Percentiles rank a stretch among this genome's conserved stretches.
phyloP scores from a whole-genome alignment of 2,329 filamentous ascomycete genomes.

The Polychaeton citri region DNA sequence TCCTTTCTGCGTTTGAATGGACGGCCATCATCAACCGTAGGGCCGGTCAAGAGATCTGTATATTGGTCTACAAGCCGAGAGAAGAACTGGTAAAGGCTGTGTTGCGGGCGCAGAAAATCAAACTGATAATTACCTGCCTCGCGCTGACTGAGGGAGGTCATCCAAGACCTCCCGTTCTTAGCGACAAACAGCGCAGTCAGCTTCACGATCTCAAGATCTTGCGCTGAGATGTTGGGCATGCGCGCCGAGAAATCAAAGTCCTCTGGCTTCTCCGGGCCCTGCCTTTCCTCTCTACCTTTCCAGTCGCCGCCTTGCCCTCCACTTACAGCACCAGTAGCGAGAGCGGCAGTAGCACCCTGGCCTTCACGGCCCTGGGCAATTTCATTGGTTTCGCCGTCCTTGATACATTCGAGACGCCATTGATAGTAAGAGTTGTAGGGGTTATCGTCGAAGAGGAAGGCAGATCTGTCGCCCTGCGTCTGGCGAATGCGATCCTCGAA shows the following conservation, averaged over 20 bases:
- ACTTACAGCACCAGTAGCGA: conserved; percentile 43
- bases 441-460: conserved; percentile 68
- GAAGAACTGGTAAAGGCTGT: conserved; percentile 94
- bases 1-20: conserved; percentile 58
- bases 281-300: conserved; percentile 46
- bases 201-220: conserved; percentile 63
- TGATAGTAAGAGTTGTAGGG: conserved; percentile 78
- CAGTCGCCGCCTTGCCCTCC: conserved; percentile 20
- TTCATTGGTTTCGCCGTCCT: conserved; percentile 65
- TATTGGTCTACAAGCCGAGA: conserved; percentile 89
- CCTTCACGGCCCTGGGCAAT: conserved; percentile 58
- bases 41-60: conserved; percentile 57
- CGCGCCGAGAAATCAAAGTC: conserved; percentile 89
- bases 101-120: conserved; percentile 87
- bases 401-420: conserved; percentile 82
- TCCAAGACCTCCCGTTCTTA: conserved; percentile 81
- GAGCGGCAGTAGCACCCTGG: not conserved
- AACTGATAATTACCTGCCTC: conserved; percentile 90
- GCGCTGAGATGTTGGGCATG: conserved; percentile 93
- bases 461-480: conserved; percentile 81
- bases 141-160: conserved; percentile 77
- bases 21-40: conserved; percentile 55
- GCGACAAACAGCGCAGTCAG: conserved; percentile 86
- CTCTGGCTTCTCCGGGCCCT: conserved; percentile 71
- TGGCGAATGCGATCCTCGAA: conserved; percentile 78